Percentiles rank a stretch among this genome's conserved stretches.
Evolutionary conservation across 805 yeast species (phyloP).

Genomic region (Tetrapisispora namnaoensis): DNA sequence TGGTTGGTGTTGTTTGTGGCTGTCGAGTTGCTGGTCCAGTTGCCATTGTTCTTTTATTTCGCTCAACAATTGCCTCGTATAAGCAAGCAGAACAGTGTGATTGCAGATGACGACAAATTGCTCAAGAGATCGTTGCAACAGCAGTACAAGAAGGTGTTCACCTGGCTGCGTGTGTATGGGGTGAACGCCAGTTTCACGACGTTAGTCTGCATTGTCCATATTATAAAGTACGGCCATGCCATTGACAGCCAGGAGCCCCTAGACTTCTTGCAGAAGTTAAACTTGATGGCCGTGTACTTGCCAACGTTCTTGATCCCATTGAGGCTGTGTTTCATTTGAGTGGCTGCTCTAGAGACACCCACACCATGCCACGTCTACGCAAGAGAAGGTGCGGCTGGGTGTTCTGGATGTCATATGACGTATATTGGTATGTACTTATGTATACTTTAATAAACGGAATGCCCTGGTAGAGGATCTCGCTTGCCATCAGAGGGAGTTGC

Average conservation of each 20-base stretch:
- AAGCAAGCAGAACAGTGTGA: constrained; percentile 2
- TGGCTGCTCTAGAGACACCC: too few relatives aligned
- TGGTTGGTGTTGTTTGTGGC: constrained; percentile 71
- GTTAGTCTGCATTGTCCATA: constrained; percentile 53
- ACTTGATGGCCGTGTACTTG: constrained; percentile 19
- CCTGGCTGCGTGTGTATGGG: constrained; percentile 54
- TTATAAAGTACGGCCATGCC: constrained; percentile 25
- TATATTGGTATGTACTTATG: too few relatives aligned
- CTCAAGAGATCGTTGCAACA: constrained; percentile 1
- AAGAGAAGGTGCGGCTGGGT: too few relatives aligned
- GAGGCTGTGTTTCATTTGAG: constrained; percentile 9
- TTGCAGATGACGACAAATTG: not conserved
- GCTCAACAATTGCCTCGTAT: constrained; percentile 5
- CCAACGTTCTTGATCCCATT: constrained; percentile 27
- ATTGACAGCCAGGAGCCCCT: constrained; percentile 5
- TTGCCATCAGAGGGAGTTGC: too few relatives aligned
- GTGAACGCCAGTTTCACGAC: constrained; percentile 80
- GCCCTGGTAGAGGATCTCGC: too few relatives aligned
- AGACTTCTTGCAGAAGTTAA: constrained; percentile 15
- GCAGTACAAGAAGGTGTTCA: not conserved
- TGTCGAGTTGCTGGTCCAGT: constrained; percentile 64
- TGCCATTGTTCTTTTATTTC: constrained; percentile 60
- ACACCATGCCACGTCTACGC: too few relatives aligned
- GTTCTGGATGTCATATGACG: too few relatives aligned
- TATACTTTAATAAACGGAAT: too few relatives aligned